Conservation (phyloP, 2,329 filamentous ascomycete genomes). For the Aspergillus fructus region DNA sequence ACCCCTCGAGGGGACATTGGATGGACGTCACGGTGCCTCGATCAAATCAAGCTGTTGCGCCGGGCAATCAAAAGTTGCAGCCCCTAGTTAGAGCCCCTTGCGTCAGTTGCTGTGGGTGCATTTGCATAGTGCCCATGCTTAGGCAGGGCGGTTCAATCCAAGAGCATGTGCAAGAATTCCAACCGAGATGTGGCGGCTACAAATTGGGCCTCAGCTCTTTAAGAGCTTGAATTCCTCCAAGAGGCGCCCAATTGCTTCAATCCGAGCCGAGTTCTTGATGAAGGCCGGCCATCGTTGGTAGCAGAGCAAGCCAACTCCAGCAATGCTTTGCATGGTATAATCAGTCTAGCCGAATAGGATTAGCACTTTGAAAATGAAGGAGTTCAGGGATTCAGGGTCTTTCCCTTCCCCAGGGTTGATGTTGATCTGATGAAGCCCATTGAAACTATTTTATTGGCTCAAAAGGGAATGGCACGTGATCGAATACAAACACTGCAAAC, state of each 20-base stretch:
- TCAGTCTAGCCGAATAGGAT: neutral
- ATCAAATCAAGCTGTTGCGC: constrained; percentile 19
- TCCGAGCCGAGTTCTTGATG: constrained; percentile 2
- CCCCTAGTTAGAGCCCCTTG: constrained; percentile 30
- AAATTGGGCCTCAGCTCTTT: constrained; percentile 11
- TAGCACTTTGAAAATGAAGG: constrained; percentile 7
- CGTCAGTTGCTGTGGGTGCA: constrained; percentile 24
- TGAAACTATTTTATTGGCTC: neutral
- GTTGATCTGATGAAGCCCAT: neutral
- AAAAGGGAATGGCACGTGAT: neutral
- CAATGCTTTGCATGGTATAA: neutral
- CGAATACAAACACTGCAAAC: constrained; percentile 37
- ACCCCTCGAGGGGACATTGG: constrained; percentile 17
- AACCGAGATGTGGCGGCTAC: constrained; percentile 11
- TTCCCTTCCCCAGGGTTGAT: constrained; percentile 7
- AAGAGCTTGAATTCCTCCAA: constrained; percentile 15
- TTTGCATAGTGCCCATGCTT: constrained; percentile 21
- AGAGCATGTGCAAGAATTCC: constrained; percentile 19
- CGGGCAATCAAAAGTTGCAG: constrained; percentile 25
- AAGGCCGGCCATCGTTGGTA: neutral
- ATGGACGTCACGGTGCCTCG: constrained; percentile 3
- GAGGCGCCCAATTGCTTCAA: constrained; percentile 10
- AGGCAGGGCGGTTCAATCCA: constrained; percentile 18
- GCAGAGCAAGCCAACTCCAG: neutral
- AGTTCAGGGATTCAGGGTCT: constrained; percentile 13